Evolutionary conservation across 495 filamentous ascomycete genomes (phyloP).

Genomic region (Gamarada debralockiae): DNA sequence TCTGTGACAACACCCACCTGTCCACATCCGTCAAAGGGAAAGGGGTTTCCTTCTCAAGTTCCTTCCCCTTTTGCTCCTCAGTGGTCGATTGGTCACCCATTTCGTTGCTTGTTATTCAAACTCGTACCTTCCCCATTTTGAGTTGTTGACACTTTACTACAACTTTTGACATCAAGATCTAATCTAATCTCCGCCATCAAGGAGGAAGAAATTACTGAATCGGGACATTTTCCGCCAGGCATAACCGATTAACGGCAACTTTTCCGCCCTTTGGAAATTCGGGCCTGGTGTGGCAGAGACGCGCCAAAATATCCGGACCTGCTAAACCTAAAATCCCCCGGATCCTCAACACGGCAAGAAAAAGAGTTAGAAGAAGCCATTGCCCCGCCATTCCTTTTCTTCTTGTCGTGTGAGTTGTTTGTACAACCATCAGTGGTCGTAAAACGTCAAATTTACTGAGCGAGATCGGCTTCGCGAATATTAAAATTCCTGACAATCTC

Average conservation of each 20-base stretch:
- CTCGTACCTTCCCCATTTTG: not conserved
- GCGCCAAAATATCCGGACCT: too few species aligned
- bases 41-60: conserved; percentile 34
- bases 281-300: too few species aligned
- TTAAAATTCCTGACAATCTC: too few species aligned
- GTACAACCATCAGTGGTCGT: too few species aligned
- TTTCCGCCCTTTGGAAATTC: too few species aligned
- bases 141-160: not conserved
- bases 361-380: not conserved
- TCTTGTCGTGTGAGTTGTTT: not conserved
- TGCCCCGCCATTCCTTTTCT: not conserved
- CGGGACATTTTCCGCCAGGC: conserved; percentile 1
- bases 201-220: conserved; percentile 5
- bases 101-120: not conserved
- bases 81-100: conserved; percentile 10
- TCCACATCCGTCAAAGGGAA: conserved; percentile 66
- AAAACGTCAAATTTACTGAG: too few species aligned
- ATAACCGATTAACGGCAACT: not conserved
- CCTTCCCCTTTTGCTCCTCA: not conserved
- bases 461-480: too few species aligned
- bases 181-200: conserved; percentile 8
- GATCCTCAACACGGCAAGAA: not conserved
- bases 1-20: conserved; percentile 59
- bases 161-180: conserved; percentile 1
- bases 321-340: too few species aligned